Conservation (phyloP, 2,329 filamentous ascomycete genomes). For the Fusarium metavorans region DNA sequence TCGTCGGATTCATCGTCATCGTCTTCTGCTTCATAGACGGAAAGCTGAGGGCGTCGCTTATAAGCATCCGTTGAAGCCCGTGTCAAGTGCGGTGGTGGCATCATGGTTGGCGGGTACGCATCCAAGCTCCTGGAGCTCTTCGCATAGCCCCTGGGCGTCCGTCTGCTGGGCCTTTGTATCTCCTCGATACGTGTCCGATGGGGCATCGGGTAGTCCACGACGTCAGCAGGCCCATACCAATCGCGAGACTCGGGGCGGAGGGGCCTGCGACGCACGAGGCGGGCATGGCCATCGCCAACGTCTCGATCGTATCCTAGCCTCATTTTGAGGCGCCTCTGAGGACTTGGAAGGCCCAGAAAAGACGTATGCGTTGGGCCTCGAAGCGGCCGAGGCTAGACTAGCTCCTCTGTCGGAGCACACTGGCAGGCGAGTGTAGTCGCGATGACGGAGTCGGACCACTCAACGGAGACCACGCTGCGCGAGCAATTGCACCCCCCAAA, state of each 20-base stretch:
- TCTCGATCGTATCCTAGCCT: slow-evolving; percentile 49
- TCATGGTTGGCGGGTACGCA: slow-evolving; percentile 45
- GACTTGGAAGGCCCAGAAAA: slow-evolving; percentile 25
- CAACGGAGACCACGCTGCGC: slow-evolving; percentile 46
- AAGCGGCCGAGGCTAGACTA: slow-evolving; percentile 39
- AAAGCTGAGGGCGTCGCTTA: slow-evolving; percentile 44
- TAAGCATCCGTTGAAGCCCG: slow-evolving; percentile 48
- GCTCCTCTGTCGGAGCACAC: slow-evolving; percentile 30
- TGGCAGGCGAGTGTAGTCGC: slow-evolving; percentile 31
- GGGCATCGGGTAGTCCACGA: slow-evolving; percentile 45
- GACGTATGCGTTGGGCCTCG: slow-evolving; percentile 41
- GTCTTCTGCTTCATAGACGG: slow-evolving; percentile 45
- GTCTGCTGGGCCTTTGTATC: slow-evolving; percentile 50
- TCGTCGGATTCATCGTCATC: slow-evolving; percentile 36
- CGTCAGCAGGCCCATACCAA: slow-evolving; percentile 44
- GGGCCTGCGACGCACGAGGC: slow-evolving; percentile 45
- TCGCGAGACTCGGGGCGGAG: slow-evolving; percentile 40
- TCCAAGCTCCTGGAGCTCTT: slow-evolving; percentile 45
- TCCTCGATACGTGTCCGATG: slow-evolving; percentile 43
- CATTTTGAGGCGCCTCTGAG: slow-evolving; percentile 45
- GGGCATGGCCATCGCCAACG: slow-evolving; percentile 44
- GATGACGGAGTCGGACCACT: slow-evolving; percentile 42
- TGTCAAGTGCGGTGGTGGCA: slow-evolving; percentile 43
- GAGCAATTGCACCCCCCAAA: slow-evolving; percentile 40
- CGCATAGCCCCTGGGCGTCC: slow-evolving; percentile 42